These are phyloP conservation scores for Lachnum nothofagi DNA, from an alignment of 2,329 filamentous ascomycete species.

Conservation along the genomic window DNA sequence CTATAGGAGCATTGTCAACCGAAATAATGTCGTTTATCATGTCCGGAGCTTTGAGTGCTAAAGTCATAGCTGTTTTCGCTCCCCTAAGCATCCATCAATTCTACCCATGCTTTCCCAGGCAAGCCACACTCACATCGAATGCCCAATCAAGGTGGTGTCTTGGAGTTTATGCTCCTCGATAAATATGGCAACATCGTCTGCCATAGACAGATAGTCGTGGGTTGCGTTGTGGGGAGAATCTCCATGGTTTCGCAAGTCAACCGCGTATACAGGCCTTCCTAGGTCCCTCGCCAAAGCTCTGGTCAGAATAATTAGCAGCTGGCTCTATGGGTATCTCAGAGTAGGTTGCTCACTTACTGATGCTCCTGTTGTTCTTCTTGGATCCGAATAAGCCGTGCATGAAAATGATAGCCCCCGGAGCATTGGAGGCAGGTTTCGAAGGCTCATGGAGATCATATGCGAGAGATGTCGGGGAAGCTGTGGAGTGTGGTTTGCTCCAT, in stretches of 20 bases:
- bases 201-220: constrained; percentile 80
- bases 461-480: constrained; percentile 34
- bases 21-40: constrained; percentile 67
- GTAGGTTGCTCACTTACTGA: constrained; percentile 68
- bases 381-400: constrained; percentile 92
- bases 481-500: constrained; percentile 14
- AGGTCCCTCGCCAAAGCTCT: constrained; percentile 79
- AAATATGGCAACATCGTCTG: constrained; percentile 76
- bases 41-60: constrained; percentile 67
- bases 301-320: constrained; percentile 12
- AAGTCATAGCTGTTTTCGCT: constrained; percentile 85
- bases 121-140: constrained; percentile 68
- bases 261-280: constrained; percentile 71
- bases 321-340: neutral
- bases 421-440: constrained; percentile 39
- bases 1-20: constrained; percentile 88
- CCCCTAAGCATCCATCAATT: constrained; percentile 50
- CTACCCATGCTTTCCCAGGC: too few relatives aligned
- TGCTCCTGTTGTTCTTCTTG: constrained; percentile 88
- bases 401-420: constrained; percentile 67
- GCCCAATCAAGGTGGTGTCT: constrained; percentile 75
- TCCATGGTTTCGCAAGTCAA: constrained; percentile 91
- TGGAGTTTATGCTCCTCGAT: constrained; percentile 65
- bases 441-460: constrained; percentile 65
- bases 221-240: constrained; percentile 71